These are phyloP conservation scores for Pogostemon cablin DNA, from an alignment of 257 asterid species.

Conservation along the genomic window DNA sequence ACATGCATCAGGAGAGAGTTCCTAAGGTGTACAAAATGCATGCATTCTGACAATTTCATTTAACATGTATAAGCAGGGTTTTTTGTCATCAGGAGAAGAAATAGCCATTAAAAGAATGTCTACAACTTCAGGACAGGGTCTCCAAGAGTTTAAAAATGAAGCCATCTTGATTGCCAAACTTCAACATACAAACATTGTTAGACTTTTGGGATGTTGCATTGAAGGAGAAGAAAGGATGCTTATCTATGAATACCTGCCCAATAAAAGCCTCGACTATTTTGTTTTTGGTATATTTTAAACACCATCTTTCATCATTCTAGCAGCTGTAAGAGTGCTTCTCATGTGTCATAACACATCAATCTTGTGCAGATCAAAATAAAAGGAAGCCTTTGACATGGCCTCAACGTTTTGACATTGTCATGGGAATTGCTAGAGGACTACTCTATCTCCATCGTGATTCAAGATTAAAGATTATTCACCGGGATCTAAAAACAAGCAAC, in stretches of 20 bases:
- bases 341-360: background rate
- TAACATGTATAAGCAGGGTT: conserved; percentile 41
- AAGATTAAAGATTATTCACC: conserved; percentile 48
- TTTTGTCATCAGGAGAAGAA: conserved; percentile 33
- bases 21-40: background rate
- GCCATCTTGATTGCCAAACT: conserved; percentile 44
- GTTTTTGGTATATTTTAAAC: conserved; percentile 10
- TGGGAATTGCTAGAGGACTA: conserved; percentile 50
- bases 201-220: conserved; percentile 15
- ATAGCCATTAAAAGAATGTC: conserved; percentile 55
- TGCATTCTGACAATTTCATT: background rate
- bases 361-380: conserved; percentile 34
- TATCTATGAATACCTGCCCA: conserved; percentile 39
- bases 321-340: background rate
- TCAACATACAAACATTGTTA: conserved; percentile 53
- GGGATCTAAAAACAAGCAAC: conserved; percentile 58
- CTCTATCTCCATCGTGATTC: conserved; percentile 57
- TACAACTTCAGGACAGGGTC: conserved; percentile 45
- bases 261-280: conserved; percentile 27
- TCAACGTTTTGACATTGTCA: conserved; percentile 37
- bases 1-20: background rate
- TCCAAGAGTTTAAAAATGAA: conserved; percentile 32
- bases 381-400: conserved; percentile 42
- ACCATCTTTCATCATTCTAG: background rate
- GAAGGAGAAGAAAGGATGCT: conserved; percentile 36